These are phyloP conservation scores for Globisporangium solare DNA, from an alignment of 352 stramenopile genomes.

Conservation along the genomic window DNA sequence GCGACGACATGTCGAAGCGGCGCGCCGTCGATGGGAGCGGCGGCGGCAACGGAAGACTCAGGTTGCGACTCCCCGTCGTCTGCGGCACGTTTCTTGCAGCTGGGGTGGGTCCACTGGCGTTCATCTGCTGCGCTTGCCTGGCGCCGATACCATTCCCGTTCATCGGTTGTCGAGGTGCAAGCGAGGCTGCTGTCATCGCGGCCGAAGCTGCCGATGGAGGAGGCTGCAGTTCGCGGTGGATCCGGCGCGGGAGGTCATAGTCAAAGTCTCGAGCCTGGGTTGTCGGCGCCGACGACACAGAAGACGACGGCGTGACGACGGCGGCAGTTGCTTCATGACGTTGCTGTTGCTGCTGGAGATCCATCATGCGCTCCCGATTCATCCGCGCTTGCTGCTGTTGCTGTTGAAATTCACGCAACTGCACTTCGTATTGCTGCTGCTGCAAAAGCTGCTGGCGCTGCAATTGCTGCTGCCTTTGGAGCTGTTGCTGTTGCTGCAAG, in stretches of 20 bases:
- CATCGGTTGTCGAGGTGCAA: background rate
- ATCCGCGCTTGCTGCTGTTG: no score
- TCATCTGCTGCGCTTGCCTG: no score
- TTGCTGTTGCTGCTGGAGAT: conserved; percentile 20
- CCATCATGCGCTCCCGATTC: no score
- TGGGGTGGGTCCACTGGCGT: no score
- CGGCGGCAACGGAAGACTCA: conserved; percentile 10
- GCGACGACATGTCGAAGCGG: conserved; percentile 2
- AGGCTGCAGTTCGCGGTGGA: conserved; percentile 34
- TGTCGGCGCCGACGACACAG: background rate
- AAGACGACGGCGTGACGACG: background rate
- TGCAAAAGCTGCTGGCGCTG: conserved; percentile 16
- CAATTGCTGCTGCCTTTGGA: conserved; percentile 11
- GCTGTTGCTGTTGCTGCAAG: conserved; percentile 16
- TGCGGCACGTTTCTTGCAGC: no score
- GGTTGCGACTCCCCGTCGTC: background rate
- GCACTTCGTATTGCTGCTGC: background rate
- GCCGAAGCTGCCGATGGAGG: background rate
- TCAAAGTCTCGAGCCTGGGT: conserved; percentile 16
- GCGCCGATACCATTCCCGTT: no score
- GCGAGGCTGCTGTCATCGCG: background rate
- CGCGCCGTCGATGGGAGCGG: conserved; percentile 10
- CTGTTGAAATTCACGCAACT: no score
- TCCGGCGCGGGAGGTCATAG: conserved; percentile 21
- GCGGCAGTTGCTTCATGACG: conserved; percentile 7